Base-by-base conservation (phyloP, 2,329 filamentous ascomycete species). In the Aciculosporium take region DNA sequence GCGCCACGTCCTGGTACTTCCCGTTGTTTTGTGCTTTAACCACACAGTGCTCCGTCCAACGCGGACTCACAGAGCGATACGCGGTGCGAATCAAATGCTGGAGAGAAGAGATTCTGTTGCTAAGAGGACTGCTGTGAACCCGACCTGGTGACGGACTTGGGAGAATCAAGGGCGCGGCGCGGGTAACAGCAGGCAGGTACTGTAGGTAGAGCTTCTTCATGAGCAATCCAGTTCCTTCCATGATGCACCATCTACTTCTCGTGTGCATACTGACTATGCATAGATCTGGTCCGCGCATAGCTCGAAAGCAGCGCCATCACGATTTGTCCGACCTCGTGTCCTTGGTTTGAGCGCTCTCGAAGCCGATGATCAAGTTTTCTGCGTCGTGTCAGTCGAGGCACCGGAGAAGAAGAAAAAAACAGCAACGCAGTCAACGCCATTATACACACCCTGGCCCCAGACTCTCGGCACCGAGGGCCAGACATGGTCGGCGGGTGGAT, bases 1-100 rank as follows among this genome's bases (percentile, higher is more conserved):
- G 50, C 50, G 48, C 43, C 42, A 31, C 42, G 37, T 44, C 39
- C 42, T 37, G 41, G 45, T 36, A 40, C 38, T 25, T 31, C 24
- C 40, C 18, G 25, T 15, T 27, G 27, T 20, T 40, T 40, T 17
- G 30, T 28, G 25, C 24, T n/a, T 15, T 15, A 20, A 20, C 31
- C 17, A 31, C 27, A 29, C 29, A 39, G 24, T 24, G 17, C 7
- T 29, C 12, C 27, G 18, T 24, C 6, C 20, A 35, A 8, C 33
- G 25, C 17, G 21, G 33, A 17, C 21, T 25, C 32, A 23, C 32
- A 33, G 20, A 7, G 32, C 32, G n/a, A 31, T 8, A 31, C 15
- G 15, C 29, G 15, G 29, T 17, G 29, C 29, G 29, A 15, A 17
- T 31, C 10, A 10, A 15, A 34, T 21, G 32, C 32, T 3, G 10